Base-by-base conservation (phyloP, 2,329 filamentous ascomycete species). In the Kalmusia sp. region DNA sequence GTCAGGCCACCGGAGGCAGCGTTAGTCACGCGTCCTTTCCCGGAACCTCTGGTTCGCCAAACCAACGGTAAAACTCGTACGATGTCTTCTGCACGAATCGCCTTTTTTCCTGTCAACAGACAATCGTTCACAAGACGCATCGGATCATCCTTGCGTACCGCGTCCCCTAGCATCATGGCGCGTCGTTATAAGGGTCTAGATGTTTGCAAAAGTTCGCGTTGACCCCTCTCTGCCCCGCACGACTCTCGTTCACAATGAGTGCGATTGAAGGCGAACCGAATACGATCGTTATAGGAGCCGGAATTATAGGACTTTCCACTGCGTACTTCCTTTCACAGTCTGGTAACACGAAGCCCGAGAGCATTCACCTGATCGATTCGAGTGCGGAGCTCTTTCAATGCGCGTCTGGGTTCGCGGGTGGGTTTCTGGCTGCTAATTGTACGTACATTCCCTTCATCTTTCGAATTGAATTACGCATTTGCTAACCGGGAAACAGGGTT, bases 391-490 rank as follows among this genome's bases (percentile, higher is more conserved):
- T 93, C 27, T 91, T 93, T 72, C 82, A 84, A 9, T 90, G 87
- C 25, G 89, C 90, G 0, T 92, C 88, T 2, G 89, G 90, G 1
- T 87, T 84, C 59, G 88, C 89, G 0, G 91, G 82, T 15, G 90
- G 90, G 0, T 93, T 93, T 65, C 68, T 93, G 7, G 89, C 89
- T 0, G 80, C 79, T 28, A 87, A 93, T 70, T 93, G 89, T 78
- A 66, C 15, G 71, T 62, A 8, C 33, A n/a, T 28, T 28, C 28
- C 12, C 33, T 34, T 9, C 9, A 31, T 12, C 6, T n/a, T 15
- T 21, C n/a, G 15, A 4, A 1, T 38, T 6, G 19, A 11, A 12
- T 8, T 6, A 12, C 3, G 30, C 21, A 17, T 31, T 38, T 14
- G 28, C 35, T 46, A 14, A 50, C 17, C 7, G 8, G 6, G 11